These are phyloP conservation scores for Metschnikowia henanensis DNA, from an alignment of 805 yeast genomes.

Conservation along the genomic window DNA sequence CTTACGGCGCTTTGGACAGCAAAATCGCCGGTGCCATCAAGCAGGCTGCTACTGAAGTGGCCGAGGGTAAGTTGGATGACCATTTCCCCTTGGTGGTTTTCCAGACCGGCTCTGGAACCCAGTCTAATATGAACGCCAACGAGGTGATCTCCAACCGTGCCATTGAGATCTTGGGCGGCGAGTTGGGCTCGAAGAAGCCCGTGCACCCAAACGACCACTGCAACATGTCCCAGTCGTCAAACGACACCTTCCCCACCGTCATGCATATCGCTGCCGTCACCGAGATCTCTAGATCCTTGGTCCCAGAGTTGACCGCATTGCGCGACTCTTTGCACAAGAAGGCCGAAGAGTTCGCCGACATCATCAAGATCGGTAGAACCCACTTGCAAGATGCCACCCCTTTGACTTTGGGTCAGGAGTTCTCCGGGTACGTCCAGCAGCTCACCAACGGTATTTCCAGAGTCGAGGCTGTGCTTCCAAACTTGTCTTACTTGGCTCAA, in stretches of 20 bases:
- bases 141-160: constrained; percentile 99
- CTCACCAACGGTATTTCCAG: constrained; percentile 86
- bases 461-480: constrained; percentile 73
- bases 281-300: constrained; percentile 70
- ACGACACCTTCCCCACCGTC: constrained; percentile 99
- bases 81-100: constrained; percentile 98
- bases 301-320: constrained; percentile 79
- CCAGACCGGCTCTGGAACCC: constrained; percentile 99
- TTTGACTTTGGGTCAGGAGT: constrained; percentile 96
- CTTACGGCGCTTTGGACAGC: constrained; percentile 79
- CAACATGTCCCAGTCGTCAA: constrained; percentile 97
- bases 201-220: constrained; percentile 99
- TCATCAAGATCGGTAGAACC: constrained; percentile 98
- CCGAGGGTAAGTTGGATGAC: constrained; percentile 85
- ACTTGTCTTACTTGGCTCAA: constrained; percentile 85
- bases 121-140: constrained; percentile 98
- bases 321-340: constrained; percentile 78
- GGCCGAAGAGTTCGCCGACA: constrained; percentile 78
- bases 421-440: constrained; percentile 95
- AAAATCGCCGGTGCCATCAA: constrained; percentile 81
- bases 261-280: constrained; percentile 99
- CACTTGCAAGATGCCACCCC: constrained; percentile 99
- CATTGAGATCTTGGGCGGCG: constrained; percentile 92
- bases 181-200: constrained; percentile 86
- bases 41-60: constrained; percentile 93